Percentiles rank a stretch among this genome's conserved stretches.
These are phyloP conservation scores for Castanopsis chinensis DNA, from an alignment of 306 rosid genomes.

Conservation along the genomic window DNA sequence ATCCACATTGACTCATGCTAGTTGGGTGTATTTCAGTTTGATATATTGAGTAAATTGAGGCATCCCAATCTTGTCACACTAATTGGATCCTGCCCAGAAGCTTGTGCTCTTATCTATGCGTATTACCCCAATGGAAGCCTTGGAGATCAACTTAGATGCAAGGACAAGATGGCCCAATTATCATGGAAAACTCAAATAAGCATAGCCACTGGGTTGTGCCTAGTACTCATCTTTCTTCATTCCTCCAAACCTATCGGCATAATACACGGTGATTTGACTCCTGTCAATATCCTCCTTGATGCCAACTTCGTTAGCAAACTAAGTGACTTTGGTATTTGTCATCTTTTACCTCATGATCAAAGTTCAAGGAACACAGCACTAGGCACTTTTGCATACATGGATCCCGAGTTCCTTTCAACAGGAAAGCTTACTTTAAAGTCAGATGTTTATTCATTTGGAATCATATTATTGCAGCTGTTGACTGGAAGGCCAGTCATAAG, in stretches of 20 bases:
- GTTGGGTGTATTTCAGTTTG: constrained; percentile 31
- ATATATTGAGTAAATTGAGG: constrained; percentile 47
- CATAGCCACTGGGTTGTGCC: constrained; percentile 44
- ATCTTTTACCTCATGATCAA: constrained; percentile 30
- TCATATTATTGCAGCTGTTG: constrained; percentile 37
- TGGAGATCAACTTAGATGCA: constrained; percentile 49
- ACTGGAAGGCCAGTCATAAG: constrained; percentile 41
- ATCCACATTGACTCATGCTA: not conserved
- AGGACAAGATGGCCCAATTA: constrained; percentile 42
- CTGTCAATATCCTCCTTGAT: constrained; percentile 45
- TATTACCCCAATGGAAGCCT: constrained; percentile 55
- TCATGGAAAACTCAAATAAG: constrained; percentile 50
- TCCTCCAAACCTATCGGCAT: constrained; percentile 44
- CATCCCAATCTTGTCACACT: constrained; percentile 53
- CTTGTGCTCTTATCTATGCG: constrained; percentile 43
- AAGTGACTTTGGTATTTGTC: constrained; percentile 55
- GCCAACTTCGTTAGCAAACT: constrained; percentile 45
- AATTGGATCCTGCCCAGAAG: constrained; percentile 51
- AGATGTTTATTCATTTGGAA: constrained; percentile 54
- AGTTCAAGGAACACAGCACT: constrained; percentile 27
- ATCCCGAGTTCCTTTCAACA: constrained; percentile 41
- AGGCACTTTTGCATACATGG: constrained; percentile 44
- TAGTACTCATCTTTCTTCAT: constrained; percentile 48
- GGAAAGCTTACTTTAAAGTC: constrained; percentile 53
- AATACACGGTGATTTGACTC: constrained; percentile 57